Base-by-base conservation (phyloP, 495 filamentous ascomycete species). In the Xylaria acuta region DNA sequence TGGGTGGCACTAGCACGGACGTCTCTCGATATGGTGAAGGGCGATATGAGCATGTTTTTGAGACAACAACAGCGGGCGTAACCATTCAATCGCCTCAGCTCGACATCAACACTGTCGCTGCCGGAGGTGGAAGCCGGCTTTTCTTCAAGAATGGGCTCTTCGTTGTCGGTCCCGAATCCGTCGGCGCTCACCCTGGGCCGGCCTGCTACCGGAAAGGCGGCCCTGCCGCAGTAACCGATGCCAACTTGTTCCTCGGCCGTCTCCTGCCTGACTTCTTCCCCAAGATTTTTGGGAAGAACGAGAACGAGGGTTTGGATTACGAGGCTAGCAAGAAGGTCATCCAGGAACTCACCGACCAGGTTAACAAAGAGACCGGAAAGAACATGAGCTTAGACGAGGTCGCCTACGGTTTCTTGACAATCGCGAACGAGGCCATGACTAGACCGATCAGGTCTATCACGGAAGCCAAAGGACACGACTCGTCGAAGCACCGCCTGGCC, bases 21-120 rank as follows among this genome's bases (percentile, higher is more conserved):
- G 95, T 98, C 7, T 97, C 94, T 30, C 85, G 96, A 34, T 98
- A 96, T 75, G 96, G 95, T 49, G 85, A 87, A 54, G 95, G 96
- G 14, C 87, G 95, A 62, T 94, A 97, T 77, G 96, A 98, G 70
- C 96, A 99, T 79, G 96, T 98, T 0, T 98, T 99, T 72, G 96
- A 97, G 78, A 98, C 96, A 1, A 98, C 95, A 0, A 97, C 97
- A 1, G 96, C 96, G 2, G 96, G 96, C 32, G 94, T 99, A 7
- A 94, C 94, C 0, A 97, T 98, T 43, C 96, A 98, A 75, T 94
- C 92, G 0, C 96, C 96, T 0, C 96, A 98, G 76, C 88, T 99
- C 0, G 96, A 99, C 82, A 98, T 99, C 82, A 98, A 98, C 80
- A 99, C 96, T 0, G 95, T 98, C 40, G 95, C 95, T 25, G 95